A percentile compares a stretch with the other conserved stretches of the same genome.
These are phyloP conservation scores for Phaeotremella skinneri DNA, from an alignment of 768 basidiomycete genomes.

Conservation along the genomic window DNA sequence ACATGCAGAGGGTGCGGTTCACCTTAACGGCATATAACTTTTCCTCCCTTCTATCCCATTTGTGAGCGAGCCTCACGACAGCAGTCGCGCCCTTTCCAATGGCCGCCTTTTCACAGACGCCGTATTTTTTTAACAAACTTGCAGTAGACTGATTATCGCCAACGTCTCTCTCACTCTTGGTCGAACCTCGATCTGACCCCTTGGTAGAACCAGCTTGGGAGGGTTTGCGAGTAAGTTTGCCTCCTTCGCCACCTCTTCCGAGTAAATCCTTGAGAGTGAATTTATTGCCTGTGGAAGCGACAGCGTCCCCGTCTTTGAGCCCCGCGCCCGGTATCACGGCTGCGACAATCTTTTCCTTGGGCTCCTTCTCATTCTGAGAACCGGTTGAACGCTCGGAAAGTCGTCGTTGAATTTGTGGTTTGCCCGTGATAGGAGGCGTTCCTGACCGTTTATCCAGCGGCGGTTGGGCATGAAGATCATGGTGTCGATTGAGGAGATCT, in stretches of 20 bases:
- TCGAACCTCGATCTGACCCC: slow-evolving; percentile 47
- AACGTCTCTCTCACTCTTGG: slow-evolving; percentile 60
- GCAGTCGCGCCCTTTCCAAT: slow-evolving; percentile 99
- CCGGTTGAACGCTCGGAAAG: slow-evolving; percentile 26
- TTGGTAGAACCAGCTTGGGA: slow-evolving; percentile 58
- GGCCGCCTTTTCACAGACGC: slow-evolving; percentile 91
- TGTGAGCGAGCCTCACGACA: slow-evolving; percentile 92
- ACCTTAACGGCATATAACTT: slow-evolving; percentile 98
- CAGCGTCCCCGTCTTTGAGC: slow-evolving; percentile 38
- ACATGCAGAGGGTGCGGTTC: slow-evolving; percentile 29
- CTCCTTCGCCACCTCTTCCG: slow-evolving; percentile 56
- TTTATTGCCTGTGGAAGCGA: slow-evolving; percentile 59
- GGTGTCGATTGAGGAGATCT: too few relatives aligned
- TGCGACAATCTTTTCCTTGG: slow-evolving; percentile 13
- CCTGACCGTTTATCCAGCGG: slow-evolving; percentile 27
- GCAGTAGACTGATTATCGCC: slow-evolving; percentile 58
- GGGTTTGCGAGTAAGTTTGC: slow-evolving; percentile 69
- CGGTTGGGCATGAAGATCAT: slow-evolving; percentile 42
- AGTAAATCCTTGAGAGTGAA: slow-evolving; percentile 85
- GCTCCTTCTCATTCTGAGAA: slow-evolving; percentile 4
- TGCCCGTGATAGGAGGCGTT: slow-evolving; percentile 13
- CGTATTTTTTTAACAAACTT: slow-evolving; percentile 82
- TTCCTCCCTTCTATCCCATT: slow-evolving; percentile 96
- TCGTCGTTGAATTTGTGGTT: slow-evolving; percentile 20
- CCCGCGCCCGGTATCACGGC: slow-evolving; percentile 27